Evolutionary conservation across 345 rosid species (phyloP), one percentile per base, ranked within the genome.

Genomic region (Theobroma cacao): DNA sequence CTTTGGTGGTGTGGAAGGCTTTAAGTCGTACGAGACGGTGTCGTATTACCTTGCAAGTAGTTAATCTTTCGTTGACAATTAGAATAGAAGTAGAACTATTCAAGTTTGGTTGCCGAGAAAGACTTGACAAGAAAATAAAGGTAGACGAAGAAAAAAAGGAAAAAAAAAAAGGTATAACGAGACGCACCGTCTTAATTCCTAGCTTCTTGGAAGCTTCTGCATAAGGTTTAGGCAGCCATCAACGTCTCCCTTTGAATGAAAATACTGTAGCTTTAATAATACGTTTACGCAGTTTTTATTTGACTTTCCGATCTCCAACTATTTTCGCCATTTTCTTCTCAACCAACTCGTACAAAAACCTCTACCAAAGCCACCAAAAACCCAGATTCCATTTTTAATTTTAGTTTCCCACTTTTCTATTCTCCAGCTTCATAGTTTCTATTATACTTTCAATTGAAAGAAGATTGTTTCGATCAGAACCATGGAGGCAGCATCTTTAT

Each of bases 401-500:
- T n/a, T 10, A 8, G 10, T 5, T 38, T 38, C 15, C 8, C 38
- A 17, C 12, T 45, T 70, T 30, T 12, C 4, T 9, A 7, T 8
- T 55, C 24, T 0, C 58, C 58, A 18, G 9, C 22, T 52, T 55
- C 56, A 17, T 2, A 18, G 56, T 52, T 52, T 36, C 17, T 14
- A 30, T 30, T 31, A 30, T 17, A 13, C 65, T 60, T 60, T 33
- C 20, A 60, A 28, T 60, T 26, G 18, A 7, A 28, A 14, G 17
- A 61, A 38, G 15, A 61, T 64, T 33, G 11, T 36, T 38, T 17
- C 0, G 1, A 22, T 40, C 30, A n/a, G 20, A 65, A 64, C 20
- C 50, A 65, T 65, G 71, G 50, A 65, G 71, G 3, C 48, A n/a
- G 48, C 70, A 65, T 65, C 70, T 36, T 64, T 65, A 65, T n/a